Base-by-base conservation (phyloP, 805 yeast species). In the Grigorovia jiainica region DNA sequence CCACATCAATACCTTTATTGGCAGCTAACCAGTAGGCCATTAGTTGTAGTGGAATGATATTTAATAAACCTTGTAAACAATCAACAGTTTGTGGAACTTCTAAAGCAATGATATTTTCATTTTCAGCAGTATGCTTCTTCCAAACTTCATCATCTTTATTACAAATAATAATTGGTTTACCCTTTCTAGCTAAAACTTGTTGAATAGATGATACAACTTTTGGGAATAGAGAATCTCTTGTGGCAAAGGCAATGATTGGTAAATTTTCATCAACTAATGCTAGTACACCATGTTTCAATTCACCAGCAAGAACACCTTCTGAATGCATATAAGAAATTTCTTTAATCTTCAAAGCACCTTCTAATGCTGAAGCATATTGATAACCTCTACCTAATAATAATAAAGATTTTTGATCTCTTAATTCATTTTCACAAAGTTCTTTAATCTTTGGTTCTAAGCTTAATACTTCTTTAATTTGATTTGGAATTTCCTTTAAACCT, bases 271-370 rank as follows among this genome's bases (percentile, higher is more conserved):
- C 99, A 46, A 92, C 97, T 46, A 92, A 74, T 7, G 99, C 99
- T 57, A 92, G 76, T 25, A 87, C 95, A 68, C 99, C 99, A 62
- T 92, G 99, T 66, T 92, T 92, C 67, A 92, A 78, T 68, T 92
- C 99, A 64, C 98, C 99, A 18, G 99, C 98, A 51, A 92, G 78
- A 41, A 92, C 95, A 71, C 98, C 99, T 70, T 92, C 99, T 17
- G 97, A 87, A 65, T 92, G 99, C 87, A 92, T 92, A 65, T 92
- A 92, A 3, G 97, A 90, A 48, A 92, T 92, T 67, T 92, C 99
- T 70, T 92, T 92, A 63, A 92, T 90, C 70, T 92, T 92, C 58
- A 92, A 76, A 10, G 99, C 98, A 61, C 98, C 98, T 69, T 92
- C 99, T 56, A 92, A 73, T 19, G 98, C 97, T 49, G 95, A 81